Conservation (phyloP, 805 yeast species). For the Isabelozyma gotoi region DNA sequence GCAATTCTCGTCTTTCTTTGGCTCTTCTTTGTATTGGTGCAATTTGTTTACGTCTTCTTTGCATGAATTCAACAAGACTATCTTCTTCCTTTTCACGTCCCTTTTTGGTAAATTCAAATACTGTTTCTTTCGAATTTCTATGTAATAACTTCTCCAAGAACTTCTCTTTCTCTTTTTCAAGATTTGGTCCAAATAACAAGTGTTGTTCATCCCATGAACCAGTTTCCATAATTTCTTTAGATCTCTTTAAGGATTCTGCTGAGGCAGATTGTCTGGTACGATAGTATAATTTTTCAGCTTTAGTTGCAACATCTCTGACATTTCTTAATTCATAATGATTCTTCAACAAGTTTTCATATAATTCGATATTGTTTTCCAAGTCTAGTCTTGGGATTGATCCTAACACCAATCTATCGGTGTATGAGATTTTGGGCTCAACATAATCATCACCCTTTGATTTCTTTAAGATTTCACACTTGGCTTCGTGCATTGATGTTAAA, state of each 20-base stretch:
- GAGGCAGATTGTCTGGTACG: conserved; percentile 88
- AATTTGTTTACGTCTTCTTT: conserved; percentile 77
- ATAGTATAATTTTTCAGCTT: conserved; percentile 86
- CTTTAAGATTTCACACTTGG: conserved; percentile 53
- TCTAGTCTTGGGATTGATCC: conserved; percentile 79
- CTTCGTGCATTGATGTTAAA: conserved; percentile 67
- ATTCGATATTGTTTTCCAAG: conserved; percentile 71
- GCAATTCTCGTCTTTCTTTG: conserved; percentile 61
- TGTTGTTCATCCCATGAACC: conserved; percentile 89
- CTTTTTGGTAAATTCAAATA: conserved; percentile 74
- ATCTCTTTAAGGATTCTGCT: conserved; percentile 76
- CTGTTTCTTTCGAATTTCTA: conserved; percentile 80
- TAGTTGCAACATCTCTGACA: conserved; percentile 67
- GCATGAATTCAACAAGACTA: conserved; percentile 78
- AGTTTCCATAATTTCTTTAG: conserved; percentile 69
- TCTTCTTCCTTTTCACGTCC: conserved; percentile 51
- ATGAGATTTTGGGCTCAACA: conserved; percentile 61
- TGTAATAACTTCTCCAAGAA: conserved; percentile 72
- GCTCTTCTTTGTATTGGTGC: conserved; percentile 86
- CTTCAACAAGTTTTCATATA: conserved; percentile 58
- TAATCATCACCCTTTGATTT: conserved; percentile 42
- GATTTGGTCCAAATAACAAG: conserved; percentile 71
- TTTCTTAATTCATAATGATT: conserved; percentile 68
- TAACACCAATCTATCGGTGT: conserved; percentile 72
- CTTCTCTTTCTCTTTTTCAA: conserved; percentile 68